Conservation (phyloP, 768 basidiomycete species). For the Boletus vermiculosoides region DNA sequence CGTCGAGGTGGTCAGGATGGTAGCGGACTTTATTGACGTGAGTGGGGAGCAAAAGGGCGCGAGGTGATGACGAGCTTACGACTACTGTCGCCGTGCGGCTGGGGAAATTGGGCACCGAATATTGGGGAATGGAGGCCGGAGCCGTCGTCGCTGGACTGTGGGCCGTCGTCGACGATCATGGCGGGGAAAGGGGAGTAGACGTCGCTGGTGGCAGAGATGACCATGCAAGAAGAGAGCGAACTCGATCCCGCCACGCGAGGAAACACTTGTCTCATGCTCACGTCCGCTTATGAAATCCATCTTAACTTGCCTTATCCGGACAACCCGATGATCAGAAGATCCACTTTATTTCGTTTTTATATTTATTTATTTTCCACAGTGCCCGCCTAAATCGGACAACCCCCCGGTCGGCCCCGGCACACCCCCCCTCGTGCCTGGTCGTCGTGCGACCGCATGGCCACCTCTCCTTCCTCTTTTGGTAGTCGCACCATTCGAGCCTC, state of each 20-base stretch:
- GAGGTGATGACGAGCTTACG: constrained; percentile 43
- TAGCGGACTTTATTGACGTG: constrained; percentile 71
- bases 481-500: background rate
- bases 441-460: constrained; percentile 17
- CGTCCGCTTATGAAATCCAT: constrained; percentile 39
- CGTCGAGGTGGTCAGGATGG: constrained; percentile 43
- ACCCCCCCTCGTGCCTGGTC: constrained; percentile 33
- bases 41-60: constrained; percentile 42
- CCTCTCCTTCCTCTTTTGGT: constrained; percentile 6
- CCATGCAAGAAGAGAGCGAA: constrained; percentile 46
- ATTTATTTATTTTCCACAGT: constrained; percentile 8
- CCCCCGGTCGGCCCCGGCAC: constrained; percentile 21
- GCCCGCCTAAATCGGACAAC: constrained; percentile 30
- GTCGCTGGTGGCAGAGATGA: constrained; percentile 53
- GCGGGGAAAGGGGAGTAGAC: constrained; percentile 57
- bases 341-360: constrained; percentile 6
- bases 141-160: constrained; percentile 72
- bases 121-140: constrained; percentile 75
- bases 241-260: constrained; percentile 42
- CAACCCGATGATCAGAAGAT: constrained; percentile 35
- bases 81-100: constrained; percentile 48
- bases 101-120: constrained; percentile 49
- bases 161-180: constrained; percentile 60
- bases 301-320: constrained; percentile 27
- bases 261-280: constrained; percentile 40